phyloP scores from a whole-genome alignment of 2,329 filamentous ascomycete species.

The Aspergillus sclerotialis region DNA sequence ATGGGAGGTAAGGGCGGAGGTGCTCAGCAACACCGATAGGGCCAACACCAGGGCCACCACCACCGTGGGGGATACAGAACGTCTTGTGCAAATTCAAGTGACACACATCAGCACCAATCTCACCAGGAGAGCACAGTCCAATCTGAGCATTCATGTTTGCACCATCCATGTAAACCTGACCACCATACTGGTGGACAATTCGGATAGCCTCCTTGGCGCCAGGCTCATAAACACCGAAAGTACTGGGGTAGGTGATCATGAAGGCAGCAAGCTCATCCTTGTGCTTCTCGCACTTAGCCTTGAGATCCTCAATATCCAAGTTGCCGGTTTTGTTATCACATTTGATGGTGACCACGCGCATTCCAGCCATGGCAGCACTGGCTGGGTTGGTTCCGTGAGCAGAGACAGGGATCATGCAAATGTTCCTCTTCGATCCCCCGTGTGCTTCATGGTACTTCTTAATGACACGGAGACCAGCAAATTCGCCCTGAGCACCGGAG shows the following conservation, averaged over 20 bases:
- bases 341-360: conserved; percentile 89
- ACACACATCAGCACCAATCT: conserved; percentile 94
- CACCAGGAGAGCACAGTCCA: conserved; percentile 85
- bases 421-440: conserved; percentile 62
- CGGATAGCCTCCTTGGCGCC: conserved; percentile 77
- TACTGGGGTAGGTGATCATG: conserved; percentile 96
- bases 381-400: conserved; percentile 95
- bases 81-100: conserved; percentile 98
- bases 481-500: conserved; percentile 92
- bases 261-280: conserved; percentile 79
- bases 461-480: conserved; percentile 81
- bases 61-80: conserved; percentile 95
- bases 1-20: conserved; percentile 68
- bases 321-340: conserved; percentile 84
- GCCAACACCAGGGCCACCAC: conserved; percentile 86
- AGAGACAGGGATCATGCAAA: conserved; percentile 90
- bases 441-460: conserved; percentile 72
- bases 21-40: conserved; percentile 87
- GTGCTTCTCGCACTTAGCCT: conserved; percentile 83
- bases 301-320: conserved; percentile 76
- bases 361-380: conserved; percentile 89
- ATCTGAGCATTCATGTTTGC: conserved; percentile 99
- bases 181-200: conserved; percentile 78
- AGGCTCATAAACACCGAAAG: conserved; percentile 91
- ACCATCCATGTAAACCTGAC: conserved; percentile 97